Percentiles rank a stretch among this genome's conserved stretches.
Evolutionary conservation across 1,139 yeast genomes (phyloP).

Genomic region (Spathaspora sp.): DNA sequence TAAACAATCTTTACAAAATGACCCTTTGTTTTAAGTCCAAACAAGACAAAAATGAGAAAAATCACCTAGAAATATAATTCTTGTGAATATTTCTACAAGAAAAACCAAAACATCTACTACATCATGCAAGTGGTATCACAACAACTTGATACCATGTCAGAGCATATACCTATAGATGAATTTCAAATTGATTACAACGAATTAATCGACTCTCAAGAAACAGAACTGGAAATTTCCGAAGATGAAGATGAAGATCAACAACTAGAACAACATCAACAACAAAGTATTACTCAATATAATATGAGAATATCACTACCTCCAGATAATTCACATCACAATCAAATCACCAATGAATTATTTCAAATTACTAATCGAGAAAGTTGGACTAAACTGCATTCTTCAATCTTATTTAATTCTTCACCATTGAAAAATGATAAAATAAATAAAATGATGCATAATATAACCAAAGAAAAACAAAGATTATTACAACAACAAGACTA

Average conservation of each 20-base stretch:
- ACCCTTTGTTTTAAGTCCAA: too few species aligned
- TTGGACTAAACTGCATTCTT: constrained; percentile 8
- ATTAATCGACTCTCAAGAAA: constrained; percentile 15
- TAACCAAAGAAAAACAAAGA: constrained; percentile 17
- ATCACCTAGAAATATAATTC: too few species aligned
- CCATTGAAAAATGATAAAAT: constrained; percentile 35
- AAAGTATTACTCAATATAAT: neutral
- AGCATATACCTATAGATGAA: constrained; percentile 17
- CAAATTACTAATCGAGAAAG: constrained; percentile 34
- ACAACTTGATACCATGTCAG: constrained; percentile 2
- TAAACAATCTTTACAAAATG: neutral
- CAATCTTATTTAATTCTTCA: constrained; percentile 3
- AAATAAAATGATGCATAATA: constrained; percentile 33
- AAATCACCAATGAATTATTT: constrained; percentile 34
- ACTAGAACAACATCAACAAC: neutral
- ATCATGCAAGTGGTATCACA: constrained; percentile 1
- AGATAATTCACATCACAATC: constrained; percentile 14
- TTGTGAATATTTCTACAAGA: neutral
- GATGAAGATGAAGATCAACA: too few species aligned
- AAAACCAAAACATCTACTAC: neutral
- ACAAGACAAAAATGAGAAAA: neutral
- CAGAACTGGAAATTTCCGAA: neutral
- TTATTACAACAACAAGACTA: constrained; percentile 28
- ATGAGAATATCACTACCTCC: constrained; percentile 14
- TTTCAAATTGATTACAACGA: constrained; percentile 25